Conservation (phyloP, 179 eudicot species). For the Camellia oleifera region DNA sequence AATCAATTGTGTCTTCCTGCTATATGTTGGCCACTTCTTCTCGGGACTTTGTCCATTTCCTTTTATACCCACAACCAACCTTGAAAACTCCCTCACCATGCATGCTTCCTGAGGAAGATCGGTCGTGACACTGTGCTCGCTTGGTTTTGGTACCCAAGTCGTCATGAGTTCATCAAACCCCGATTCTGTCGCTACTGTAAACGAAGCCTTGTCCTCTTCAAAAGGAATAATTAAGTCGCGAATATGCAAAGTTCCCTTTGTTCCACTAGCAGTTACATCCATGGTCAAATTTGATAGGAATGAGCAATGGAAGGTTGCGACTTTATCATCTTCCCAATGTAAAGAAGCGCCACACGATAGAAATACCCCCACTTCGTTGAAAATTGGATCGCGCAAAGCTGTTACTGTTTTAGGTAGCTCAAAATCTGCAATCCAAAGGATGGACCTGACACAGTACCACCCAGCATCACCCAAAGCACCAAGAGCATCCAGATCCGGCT, state of each 20-base stretch:
- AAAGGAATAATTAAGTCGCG: neutral
- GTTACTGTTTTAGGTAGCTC: slow-evolving; percentile 1
- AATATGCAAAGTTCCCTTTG: slow-evolving; percentile 5
- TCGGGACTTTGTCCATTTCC: too few species aligned
- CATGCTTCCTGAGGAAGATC: slow-evolving; percentile 4
- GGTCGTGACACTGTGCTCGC: neutral
- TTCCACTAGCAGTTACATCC: neutral
- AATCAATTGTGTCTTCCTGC: too few species aligned
- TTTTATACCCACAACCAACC: too few species aligned
- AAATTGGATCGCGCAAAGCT: neutral
- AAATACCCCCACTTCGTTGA: slow-evolving; percentile 6
- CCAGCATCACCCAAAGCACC: slow-evolving; percentile 12
- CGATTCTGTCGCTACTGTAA: neutral
- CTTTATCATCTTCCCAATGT: slow-evolving; percentile 10
- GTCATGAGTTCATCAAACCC: slow-evolving; percentile 2
- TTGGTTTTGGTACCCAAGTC: neutral
- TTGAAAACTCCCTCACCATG: too few species aligned
- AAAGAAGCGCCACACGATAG: slow-evolving; percentile 9
- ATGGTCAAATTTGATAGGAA: slow-evolving; percentile 10
- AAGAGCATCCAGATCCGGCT: slow-evolving; percentile 6
- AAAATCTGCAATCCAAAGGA: slow-evolving; percentile 9
- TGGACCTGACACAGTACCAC: slow-evolving; percentile 10
- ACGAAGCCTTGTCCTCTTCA: neutral
- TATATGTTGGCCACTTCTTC: too few species aligned
- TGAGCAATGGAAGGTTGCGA: slow-evolving; percentile 11